Evolutionary conservation across 148 eudicot species (phyloP).

Genomic region (Polygonum maritimum): DNA sequence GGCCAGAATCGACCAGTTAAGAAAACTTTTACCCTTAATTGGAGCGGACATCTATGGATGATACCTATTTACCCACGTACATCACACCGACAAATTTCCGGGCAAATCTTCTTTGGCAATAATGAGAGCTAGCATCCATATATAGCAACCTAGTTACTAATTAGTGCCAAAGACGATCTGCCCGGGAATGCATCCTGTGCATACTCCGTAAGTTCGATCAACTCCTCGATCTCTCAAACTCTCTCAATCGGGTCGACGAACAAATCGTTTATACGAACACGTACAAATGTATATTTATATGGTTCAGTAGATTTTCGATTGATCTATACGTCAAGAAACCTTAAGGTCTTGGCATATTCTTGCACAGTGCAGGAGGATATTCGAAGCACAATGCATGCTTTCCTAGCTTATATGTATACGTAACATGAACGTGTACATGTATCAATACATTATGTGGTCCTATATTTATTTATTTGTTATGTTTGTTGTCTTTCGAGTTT

Average conservation of each 20-base stretch:
- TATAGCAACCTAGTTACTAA: background rate
- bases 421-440: background rate
- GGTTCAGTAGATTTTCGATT: background rate
- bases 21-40: background rate
- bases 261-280: background rate
- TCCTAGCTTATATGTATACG: background rate
- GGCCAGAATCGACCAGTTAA: background rate
- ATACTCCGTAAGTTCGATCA: background rate
- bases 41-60: background rate
- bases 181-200: background rate
- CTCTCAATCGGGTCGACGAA: background rate
- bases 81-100: background rate
- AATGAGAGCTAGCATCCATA: background rate
- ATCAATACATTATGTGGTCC: background rate
- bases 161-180: background rate
- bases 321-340: background rate
- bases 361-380: no score
- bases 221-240: background rate
- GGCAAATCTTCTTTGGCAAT: conserved; percentile 3
- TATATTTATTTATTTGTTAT: no score
- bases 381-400: background rate
- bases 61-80: no score
- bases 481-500: background rate
- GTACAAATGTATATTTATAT: background rate
- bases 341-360: background rate